A percentile compares a stretch with the other conserved stretches of the same genome.
Conservation (phyloP, 495 filamentous ascomycete species). For the Filosporella fistucella region DNA sequence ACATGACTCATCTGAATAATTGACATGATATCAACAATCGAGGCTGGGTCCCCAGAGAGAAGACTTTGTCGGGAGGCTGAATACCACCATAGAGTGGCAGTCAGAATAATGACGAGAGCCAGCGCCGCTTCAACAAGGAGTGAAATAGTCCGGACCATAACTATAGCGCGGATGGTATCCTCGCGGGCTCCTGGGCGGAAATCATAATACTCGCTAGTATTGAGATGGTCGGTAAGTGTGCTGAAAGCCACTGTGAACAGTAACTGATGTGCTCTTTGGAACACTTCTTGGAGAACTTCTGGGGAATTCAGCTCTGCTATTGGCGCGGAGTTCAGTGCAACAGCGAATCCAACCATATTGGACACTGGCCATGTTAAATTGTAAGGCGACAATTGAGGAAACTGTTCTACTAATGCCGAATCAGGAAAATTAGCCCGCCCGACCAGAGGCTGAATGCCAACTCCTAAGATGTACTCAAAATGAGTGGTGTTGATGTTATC, state of each 20-base stretch:
- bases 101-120: constrained; percentile 24
- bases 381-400: constrained; percentile 7
- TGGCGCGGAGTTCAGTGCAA: constrained; percentile 17
- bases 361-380: constrained; percentile 13
- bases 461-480: constrained; percentile 29
- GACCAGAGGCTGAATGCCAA: constrained; percentile 12
- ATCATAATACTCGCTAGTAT: neutral
- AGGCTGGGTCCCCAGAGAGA: constrained; percentile 20
- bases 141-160: constrained; percentile 33
- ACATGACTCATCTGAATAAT: constrained; percentile 21
- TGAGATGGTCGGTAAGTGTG: constrained; percentile 1
- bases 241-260: constrained; percentile 33
- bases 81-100: constrained; percentile 19
- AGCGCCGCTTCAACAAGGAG: constrained; percentile 34
- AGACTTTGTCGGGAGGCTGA: constrained; percentile 11
- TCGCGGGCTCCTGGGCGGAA: neutral
- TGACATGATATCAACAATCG: constrained; percentile 27
- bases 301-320: constrained; percentile 26
- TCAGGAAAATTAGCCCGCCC: constrained; percentile 7
- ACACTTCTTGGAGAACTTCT: constrained; percentile 20
- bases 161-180: constrained; percentile 22
- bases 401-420: neutral
- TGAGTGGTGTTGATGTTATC: constrained; percentile 30
- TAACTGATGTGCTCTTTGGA: constrained; percentile 29
- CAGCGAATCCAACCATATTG: constrained; percentile 29